Percentiles rank a stretch among this genome's conserved stretches.
Evolutionary conservation across 2,329 filamentous ascomycete genomes (phyloP).

Genomic region (Ceratocystiopsis brevicomis): DNA sequence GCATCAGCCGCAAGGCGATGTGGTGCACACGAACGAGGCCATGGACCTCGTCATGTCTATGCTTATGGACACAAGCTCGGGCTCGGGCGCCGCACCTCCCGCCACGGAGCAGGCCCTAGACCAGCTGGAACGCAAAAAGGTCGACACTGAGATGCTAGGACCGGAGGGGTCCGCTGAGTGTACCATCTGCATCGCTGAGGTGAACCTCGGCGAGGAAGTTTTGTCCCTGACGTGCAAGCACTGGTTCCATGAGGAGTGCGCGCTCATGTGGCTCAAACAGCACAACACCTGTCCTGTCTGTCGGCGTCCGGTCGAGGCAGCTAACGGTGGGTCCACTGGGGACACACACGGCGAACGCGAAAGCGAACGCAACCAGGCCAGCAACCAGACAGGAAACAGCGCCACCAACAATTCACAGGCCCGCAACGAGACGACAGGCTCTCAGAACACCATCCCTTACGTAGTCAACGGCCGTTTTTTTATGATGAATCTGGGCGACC

Average conservation of each 20-base stretch:
- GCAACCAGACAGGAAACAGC: background rate
- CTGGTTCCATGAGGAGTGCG: conserved; percentile 79
- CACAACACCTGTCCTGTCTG: conserved; percentile 88
- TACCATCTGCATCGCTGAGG: conserved; percentile 84
- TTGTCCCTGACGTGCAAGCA: conserved; percentile 71
- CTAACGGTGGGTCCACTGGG: too few species aligned
- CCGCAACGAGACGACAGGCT: too few species aligned
- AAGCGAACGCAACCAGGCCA: background rate
- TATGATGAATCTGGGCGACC: too few species aligned
- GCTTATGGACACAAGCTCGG: conserved; percentile 68
- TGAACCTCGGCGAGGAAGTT: conserved; percentile 54
- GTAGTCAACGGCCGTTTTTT: too few species aligned
- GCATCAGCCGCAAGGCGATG: conserved; percentile 42
- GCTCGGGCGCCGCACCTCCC: conserved; percentile 62
- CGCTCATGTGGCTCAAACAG: conserved; percentile 66
- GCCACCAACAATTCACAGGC: background rate
- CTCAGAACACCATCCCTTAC: too few species aligned
- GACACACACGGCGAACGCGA: too few species aligned
- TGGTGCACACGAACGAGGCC: conserved; percentile 78
- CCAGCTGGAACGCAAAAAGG: conserved; percentile 49
- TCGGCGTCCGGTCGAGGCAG: conserved; percentile 35
- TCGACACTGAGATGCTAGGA: conserved; percentile 51
- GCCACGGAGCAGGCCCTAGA: conserved; percentile 59
- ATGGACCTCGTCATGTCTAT: conserved; percentile 74
- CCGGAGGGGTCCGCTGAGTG: conserved; percentile 58